Conservation (phyloP, 2,329 filamentous ascomycete species). For the Xylaria sp. region DNA sequence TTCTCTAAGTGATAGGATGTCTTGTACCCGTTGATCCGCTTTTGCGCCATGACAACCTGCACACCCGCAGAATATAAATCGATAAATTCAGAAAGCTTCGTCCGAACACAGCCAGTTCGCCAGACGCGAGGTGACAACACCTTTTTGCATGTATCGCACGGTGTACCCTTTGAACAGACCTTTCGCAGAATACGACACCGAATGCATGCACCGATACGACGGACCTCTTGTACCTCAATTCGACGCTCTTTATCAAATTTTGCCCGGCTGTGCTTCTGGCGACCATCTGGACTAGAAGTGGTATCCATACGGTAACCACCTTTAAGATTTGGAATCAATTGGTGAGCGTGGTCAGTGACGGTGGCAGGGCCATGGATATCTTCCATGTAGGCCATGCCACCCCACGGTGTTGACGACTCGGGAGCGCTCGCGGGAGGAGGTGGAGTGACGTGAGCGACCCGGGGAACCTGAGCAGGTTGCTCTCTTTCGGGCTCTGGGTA, state of each 20-base stretch:
- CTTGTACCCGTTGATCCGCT: slow-evolving; percentile 67
- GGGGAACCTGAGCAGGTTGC: slow-evolving; percentile 7
- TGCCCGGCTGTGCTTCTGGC: slow-evolving; percentile 65
- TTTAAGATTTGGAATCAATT: slow-evolving; percentile 48
- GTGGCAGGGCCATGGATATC: slow-evolving; percentile 49
- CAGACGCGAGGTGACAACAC: slow-evolving; percentile 73
- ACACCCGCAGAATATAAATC: slow-evolving; percentile 73
- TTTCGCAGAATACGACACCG: slow-evolving; percentile 74
- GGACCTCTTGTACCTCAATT: slow-evolving; percentile 73
- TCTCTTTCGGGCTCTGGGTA: slow-evolving; percentile 43
- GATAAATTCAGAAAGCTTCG: slow-evolving; percentile 69
- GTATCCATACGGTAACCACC: slow-evolving; percentile 68
- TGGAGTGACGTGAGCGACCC: slow-evolving; percentile 19
- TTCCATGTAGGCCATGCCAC: slow-evolving; percentile 50
- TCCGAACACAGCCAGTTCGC: slow-evolving; percentile 72
- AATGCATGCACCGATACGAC: slow-evolving; percentile 73
- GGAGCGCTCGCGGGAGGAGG: slow-evolving; percentile 29
- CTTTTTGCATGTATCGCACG: slow-evolving; percentile 72
- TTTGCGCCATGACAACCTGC: slow-evolving; percentile 71
- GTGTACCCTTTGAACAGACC: slow-evolving; percentile 72
- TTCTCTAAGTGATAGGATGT: slow-evolving; percentile 61
- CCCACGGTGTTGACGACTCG: slow-evolving; percentile 45
- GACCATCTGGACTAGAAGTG: slow-evolving; percentile 58
- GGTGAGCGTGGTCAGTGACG: slow-evolving; percentile 49
- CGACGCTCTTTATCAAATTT: slow-evolving; percentile 68